Conservation (phyloP, 208 protist genomes). For the Trypanosoma melophagium region DNA sequence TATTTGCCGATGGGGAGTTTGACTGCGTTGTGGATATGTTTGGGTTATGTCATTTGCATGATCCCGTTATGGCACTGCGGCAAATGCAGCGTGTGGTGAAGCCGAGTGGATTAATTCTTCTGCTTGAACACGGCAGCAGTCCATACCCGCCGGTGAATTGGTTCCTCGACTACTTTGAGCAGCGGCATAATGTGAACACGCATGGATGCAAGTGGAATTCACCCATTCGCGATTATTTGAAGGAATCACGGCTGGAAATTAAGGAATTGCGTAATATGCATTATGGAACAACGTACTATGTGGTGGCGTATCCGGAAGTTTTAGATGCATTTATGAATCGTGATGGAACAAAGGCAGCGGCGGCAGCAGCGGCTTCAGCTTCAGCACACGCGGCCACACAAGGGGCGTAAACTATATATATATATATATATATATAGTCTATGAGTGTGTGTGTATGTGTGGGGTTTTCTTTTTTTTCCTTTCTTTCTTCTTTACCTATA, state of each 20-base stretch:
- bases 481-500: too few species aligned
- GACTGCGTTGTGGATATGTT: conserved; percentile 92
- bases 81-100: conserved; percentile 92
- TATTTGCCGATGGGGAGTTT: conserved; percentile 82
- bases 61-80: conserved; percentile 84
- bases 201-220: conserved; percentile 87
- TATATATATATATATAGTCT: background rate
- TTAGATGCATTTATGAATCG: conserved; percentile 64
- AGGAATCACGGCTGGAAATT: conserved; percentile 73
- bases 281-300: conserved; percentile 91
- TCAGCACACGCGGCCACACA: background rate
- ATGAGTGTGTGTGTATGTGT: background rate
- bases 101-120: conserved; percentile 83
- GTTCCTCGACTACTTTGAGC: conserved; percentile 85
- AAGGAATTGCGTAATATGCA: conserved; percentile 88
- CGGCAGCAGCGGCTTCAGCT: background rate
- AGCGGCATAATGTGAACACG: conserved; percentile 80
- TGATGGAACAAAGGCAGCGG: conserved; percentile 15
- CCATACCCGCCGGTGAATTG: conserved; percentile 86
- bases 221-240: conserved; percentile 76
- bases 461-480: too few species aligned
- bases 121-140: conserved; percentile 87
- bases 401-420: background rate
- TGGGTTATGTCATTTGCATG: conserved; percentile 87
- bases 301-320: conserved; percentile 83